phyloP scores from a whole-genome alignment of 768 basidiomycete species.

The Tephrocybe sp. region DNA sequence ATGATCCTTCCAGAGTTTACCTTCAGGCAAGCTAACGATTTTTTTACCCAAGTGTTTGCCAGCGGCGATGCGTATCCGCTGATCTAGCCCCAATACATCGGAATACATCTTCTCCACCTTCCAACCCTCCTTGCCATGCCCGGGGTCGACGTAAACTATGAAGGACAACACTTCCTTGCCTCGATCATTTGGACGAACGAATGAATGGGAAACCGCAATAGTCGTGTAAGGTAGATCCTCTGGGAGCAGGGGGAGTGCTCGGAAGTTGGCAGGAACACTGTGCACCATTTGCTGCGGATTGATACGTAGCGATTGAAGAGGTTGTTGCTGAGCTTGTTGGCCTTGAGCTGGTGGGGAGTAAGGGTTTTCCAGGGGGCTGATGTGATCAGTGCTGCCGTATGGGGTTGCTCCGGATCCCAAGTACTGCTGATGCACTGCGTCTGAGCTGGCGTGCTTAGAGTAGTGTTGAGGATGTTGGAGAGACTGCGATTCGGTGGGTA shows the following conservation, averaged over 20 bases:
- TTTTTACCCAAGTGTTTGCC: slow-evolving; percentile 75
- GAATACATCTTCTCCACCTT: slow-evolving; percentile 92
- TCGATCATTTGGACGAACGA: slow-evolving; percentile 85
- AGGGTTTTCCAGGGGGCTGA: slow-evolving; percentile 20
- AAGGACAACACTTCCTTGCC: slow-evolving; percentile 94
- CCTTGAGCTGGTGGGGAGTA: slow-evolving; percentile 18
- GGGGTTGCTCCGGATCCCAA: slow-evolving; percentile 1
- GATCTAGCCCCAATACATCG: slow-evolving; percentile 88
- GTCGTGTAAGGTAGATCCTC: slow-evolving; percentile 73
- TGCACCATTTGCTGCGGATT: slow-evolving; percentile 22
- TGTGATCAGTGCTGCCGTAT: slow-evolving; percentile 10
- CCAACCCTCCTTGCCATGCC: slow-evolving; percentile 71
- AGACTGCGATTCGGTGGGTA: slow-evolving; percentile 26
- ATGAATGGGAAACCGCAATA: slow-evolving; percentile 74
- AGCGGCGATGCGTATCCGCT: slow-evolving; percentile 65
- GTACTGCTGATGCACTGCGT: slow-evolving; percentile 17
- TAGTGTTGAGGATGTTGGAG: slow-evolving; percentile 24
- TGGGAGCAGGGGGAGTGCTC: slow-evolving; percentile 69
- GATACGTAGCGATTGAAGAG: slow-evolving; percentile 20
- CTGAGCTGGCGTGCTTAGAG: slow-evolving; percentile 18
- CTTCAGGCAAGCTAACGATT: slow-evolving; percentile 83
- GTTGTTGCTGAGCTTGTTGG: slow-evolving; percentile 21
- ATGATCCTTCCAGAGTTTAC: slow-evolving; percentile 94
- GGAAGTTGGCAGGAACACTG: slow-evolving; percentile 50
- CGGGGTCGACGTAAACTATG: slow-evolving; percentile 72